phyloP scores from a whole-genome alignment of 2,329 filamentous ascomycete species.

The Pseudogymnoascus sp. region DNA sequence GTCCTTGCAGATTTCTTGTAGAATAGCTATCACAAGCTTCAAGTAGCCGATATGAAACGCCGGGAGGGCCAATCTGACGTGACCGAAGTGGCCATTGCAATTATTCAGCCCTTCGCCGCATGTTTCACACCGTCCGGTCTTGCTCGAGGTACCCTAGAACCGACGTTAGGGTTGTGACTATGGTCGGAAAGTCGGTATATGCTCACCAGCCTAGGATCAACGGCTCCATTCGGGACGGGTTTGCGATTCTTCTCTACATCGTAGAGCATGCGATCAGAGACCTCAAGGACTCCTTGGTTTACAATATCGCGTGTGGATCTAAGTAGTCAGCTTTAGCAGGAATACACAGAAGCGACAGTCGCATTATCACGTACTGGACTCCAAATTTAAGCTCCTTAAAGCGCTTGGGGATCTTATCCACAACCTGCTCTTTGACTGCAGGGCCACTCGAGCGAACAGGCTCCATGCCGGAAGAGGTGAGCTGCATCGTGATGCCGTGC shows the following conservation, averaged over 20 bases:
- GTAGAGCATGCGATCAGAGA: constrained; percentile 90
- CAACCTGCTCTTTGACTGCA: constrained; percentile 73
- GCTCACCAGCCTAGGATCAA: constrained; percentile 69
- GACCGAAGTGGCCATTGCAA: constrained; percentile 93
- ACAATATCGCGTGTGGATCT: constrained; percentile 91
- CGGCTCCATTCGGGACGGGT: constrained; percentile 72
- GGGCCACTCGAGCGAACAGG: constrained; percentile 4
- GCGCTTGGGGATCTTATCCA: constrained; percentile 80
- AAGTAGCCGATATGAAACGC: constrained; percentile 96
- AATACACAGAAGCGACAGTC: constrained; percentile 32
- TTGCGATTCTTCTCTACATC: constrained; percentile 73
- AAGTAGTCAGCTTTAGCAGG: constrained; percentile 1
- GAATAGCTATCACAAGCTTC: constrained; percentile 81
- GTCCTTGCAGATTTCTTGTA: constrained; percentile 95
- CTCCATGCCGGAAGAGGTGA: constrained; percentile 18
- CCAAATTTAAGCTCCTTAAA: constrained; percentile 93
- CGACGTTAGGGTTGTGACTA: constrained; percentile 11
- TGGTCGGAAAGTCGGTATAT: background rate
- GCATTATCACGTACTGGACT: constrained; percentile 56
- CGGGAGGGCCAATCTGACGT: constrained; percentile 82
- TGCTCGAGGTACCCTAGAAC: constrained; percentile 69
- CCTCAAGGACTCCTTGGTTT: constrained; percentile 87
- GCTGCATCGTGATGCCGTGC: constrained; percentile 17
- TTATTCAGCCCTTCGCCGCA: constrained; percentile 73
- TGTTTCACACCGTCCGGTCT: constrained; percentile 69